Base-by-base conservation (phyloP, 305 asterid genomes). In the Rubia peregrina region DNA sequence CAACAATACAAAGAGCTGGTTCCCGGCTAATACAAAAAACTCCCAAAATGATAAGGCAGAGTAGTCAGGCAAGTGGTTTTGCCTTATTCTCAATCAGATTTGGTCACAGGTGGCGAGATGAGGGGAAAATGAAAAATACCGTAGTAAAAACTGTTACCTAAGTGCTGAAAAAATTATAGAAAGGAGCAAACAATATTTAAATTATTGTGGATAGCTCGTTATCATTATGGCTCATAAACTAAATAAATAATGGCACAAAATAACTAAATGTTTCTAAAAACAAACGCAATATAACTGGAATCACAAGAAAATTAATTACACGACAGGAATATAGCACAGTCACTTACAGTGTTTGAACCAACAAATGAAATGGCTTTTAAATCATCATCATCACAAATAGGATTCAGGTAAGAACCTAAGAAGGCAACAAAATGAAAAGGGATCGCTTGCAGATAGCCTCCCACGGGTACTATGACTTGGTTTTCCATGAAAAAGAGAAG, bases 401-500 rank as follows among this genome's bases (percentile, higher is more conserved):
- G 85, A 80, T 84, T 82, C 55, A 84, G 95, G 92, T 65, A 94
- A 80, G 73, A 91, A 89, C 75, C 96, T 86, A 80, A 96, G 74
- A 17, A 94, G 83, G 65, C 76, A 82, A 53, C 89, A 83, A 73
- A 72, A 91, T 13, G 80, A 96, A 80, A 85, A 89, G 1, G 59
- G 98, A 85, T 72, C 91, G 90, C 11, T 93, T 68, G 79, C 73
- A 86, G 60, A 94, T 71, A 41, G 95, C 71, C 75, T 85, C 76
- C 93, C 99, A 72, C 93, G 63, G 80, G 83, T n/a, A 94, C 78
- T 9, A 96, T 94, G 40, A 91, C 96, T 80, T 81, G 77, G 82
- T 89, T 91, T 79, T 91, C 97, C 90, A 91, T 84, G 68, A 97
- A 94, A 64, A 86, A 81, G 68, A 94, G 95, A 79, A 88, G 83